Evolutionary conservation across 2,329 filamentous ascomycete genomes (phyloP), one percentile per base, ranked within the genome.

Genomic region (Lithohypha guttulata): DNA sequence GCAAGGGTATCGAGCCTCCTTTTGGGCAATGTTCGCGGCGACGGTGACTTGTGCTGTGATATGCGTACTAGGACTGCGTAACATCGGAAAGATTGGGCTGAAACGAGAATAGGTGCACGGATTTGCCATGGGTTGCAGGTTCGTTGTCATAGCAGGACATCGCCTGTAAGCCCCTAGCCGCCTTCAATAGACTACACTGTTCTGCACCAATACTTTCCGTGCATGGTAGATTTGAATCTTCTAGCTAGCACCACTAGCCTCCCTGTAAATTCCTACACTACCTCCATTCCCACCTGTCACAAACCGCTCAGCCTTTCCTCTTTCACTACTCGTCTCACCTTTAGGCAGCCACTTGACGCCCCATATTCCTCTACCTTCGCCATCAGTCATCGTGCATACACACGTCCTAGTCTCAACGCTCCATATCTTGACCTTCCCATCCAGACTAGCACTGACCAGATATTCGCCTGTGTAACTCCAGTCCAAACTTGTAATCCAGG

Each of bases 371-470:
- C 83, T 82, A 6, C 28, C 22, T 47, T 89, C 87, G 4, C 84
- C 86, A 64, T 96, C 87, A 42, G 81, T 87, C 57, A 94, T 85
- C 7, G 91, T 98, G 9, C 89, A 86, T 30, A 98, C 91, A 56
- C 91, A 96, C 3, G 71, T 70, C 41, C 77, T 74, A 22, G 79
- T 75, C 53, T 94, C 86, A 43, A 95, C 75, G 20, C 84, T 89
- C 91, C 91, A 98, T 20, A 96, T 83, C 62, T 94, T 95, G 44
- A 83, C 84, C 60, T 93, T 95, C 25, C 91, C 89, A 55, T 96
- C 87, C 59, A 93, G 85, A 1, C 82, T 78, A 33, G 85, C 84
- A 54, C 82, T 93, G 2, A 96, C 69, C 9, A 98, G 66, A 59
- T 84, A 94, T 62, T 96, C 89, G 33, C 91, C 91, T 3, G 83